These are phyloP conservation scores for Microdochium paspali DNA, from an alignment of 2,329 filamentous ascomycete species.

Conservation along the genomic window DNA sequence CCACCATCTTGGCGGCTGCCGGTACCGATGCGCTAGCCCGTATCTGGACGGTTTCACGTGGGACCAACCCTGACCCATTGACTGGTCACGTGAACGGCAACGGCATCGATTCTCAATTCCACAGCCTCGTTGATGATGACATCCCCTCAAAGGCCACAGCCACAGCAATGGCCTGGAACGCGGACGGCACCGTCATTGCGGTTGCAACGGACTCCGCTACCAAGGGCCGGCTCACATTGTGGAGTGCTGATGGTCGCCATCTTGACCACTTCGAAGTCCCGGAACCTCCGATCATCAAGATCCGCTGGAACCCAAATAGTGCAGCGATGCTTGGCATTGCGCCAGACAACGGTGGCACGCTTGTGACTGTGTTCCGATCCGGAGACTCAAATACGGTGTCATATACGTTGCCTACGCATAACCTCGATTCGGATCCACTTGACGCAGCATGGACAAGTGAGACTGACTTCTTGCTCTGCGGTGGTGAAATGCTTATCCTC, in stretches of 20 bases:
- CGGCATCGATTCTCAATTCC: slow-evolving; percentile 27
- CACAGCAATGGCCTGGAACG: slow-evolving; percentile 52
- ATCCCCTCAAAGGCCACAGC: slow-evolving; percentile 42
- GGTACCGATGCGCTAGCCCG: slow-evolving; percentile 63
- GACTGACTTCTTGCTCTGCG: slow-evolving; percentile 48
- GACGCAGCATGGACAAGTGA: slow-evolving; percentile 53
- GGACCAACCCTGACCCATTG: slow-evolving; percentile 35
- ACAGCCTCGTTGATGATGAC: slow-evolving; percentile 42
- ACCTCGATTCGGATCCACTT: slow-evolving; percentile 38
- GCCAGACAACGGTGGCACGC: slow-evolving; percentile 41
- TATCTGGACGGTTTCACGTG: slow-evolving; percentile 55
- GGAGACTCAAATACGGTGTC: slow-evolving; percentile 32
- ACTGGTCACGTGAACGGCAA: slow-evolving; percentile 33
- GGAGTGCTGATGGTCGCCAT: slow-evolving; percentile 41
- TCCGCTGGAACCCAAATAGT: slow-evolving; percentile 50
- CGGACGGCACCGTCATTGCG: slow-evolving; percentile 44
- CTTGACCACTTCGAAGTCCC: slow-evolving; percentile 45
- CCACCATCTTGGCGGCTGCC: slow-evolving; percentile 56
- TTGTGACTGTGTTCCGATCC: slow-evolving; percentile 46
- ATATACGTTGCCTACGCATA: slow-evolving; percentile 38
- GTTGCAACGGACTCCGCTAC: slow-evolving; percentile 46
- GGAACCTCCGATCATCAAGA: slow-evolving; percentile 52
- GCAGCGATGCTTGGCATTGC: slow-evolving; percentile 47
- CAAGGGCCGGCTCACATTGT: slow-evolving; percentile 45
- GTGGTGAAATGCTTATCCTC: slow-evolving; percentile 42